Conservation (phyloP, 371 early-diverging fungal genomes). For the Mortierella sp. region DNA sequence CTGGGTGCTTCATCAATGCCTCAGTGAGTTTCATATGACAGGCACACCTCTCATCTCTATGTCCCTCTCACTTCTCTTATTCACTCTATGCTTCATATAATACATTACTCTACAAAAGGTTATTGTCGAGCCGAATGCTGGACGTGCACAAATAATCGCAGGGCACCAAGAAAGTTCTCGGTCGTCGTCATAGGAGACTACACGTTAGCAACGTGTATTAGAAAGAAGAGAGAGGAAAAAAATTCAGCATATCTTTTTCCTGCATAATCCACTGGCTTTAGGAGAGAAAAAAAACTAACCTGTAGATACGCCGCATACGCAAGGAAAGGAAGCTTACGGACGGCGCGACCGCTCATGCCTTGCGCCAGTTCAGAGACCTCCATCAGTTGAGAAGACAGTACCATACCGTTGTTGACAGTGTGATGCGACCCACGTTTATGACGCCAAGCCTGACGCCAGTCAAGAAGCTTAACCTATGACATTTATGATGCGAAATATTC, state of each 20-base stretch:
- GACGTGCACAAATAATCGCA: not conserved
- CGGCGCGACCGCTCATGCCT: constrained; percentile 59
- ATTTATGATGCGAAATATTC: no score
- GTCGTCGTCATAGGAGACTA: constrained; percentile 13
- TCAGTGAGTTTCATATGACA: constrained; percentile 55
- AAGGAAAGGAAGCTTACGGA: constrained; percentile 64
- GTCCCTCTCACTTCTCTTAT: no score
- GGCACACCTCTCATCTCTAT: no score
- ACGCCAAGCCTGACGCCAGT: no score
- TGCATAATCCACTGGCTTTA: not conserved
- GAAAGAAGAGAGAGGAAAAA: no score
- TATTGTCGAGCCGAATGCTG: constrained; percentile 1
- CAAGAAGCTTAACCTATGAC: no score
- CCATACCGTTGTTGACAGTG: no score
- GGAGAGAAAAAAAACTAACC: not conserved
- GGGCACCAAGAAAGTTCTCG: constrained; percentile 5
- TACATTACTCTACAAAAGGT: not conserved
- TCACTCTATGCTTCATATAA: no score
- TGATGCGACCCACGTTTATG: no score
- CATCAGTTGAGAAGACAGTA: no score
- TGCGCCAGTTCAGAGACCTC: constrained; percentile 4
- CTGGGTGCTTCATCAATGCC: constrained; percentile 47
- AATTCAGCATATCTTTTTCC: no score
- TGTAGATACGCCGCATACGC: constrained; percentile 49
- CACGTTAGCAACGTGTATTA: no score